phyloP scores from a whole-genome alignment of 2,329 filamentous ascomycete genomes.

The Nemania sp. region DNA sequence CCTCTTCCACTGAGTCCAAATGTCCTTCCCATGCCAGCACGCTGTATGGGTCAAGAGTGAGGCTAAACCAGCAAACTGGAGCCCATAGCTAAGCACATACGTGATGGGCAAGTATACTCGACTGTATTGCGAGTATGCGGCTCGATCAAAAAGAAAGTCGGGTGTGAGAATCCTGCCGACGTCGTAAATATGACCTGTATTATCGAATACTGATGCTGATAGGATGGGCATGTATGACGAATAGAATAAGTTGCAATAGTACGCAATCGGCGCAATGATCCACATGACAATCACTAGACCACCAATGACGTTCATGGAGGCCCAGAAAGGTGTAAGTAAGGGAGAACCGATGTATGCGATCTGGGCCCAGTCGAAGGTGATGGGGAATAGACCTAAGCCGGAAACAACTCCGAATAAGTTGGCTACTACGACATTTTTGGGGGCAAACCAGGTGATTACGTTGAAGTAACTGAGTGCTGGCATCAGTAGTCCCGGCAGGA shows the following conservation, averaged over 20 bases:
- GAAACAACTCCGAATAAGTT: constrained; percentile 90
- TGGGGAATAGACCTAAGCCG: constrained; percentile 82
- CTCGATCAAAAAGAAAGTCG: constrained; percentile 81
- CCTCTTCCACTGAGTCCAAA: constrained; percentile 79
- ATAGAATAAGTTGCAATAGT: constrained; percentile 83
- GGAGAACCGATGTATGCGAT: constrained; percentile 90
- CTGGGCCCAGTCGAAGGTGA: constrained; percentile 94
- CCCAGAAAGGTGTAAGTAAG: constrained; percentile 86
- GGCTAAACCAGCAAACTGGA: constrained; percentile 86
- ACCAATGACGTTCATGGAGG: constrained; percentile 84
- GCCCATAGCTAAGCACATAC: constrained; percentile 86
- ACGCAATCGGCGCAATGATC: constrained; percentile 82
- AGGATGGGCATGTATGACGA: constrained; percentile 89
- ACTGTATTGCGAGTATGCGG: constrained; percentile 84
- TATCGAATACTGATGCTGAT: constrained; percentile 87
- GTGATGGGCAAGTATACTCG: constrained; percentile 88
- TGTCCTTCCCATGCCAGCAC: constrained; percentile 87
- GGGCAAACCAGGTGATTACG: constrained; percentile 88
- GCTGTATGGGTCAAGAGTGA: constrained; percentile 83
- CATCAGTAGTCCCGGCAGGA: constrained; percentile 83
- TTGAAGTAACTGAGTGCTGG: constrained; percentile 90
- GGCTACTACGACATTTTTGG: constrained; percentile 85
- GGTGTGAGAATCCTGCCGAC: constrained; percentile 82
- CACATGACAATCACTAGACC: constrained; percentile 87
- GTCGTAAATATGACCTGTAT: constrained; percentile 82